phyloP scores from a whole-genome alignment of 2,329 filamentous ascomycete species.

The Drechslerella dactyloides region DNA sequence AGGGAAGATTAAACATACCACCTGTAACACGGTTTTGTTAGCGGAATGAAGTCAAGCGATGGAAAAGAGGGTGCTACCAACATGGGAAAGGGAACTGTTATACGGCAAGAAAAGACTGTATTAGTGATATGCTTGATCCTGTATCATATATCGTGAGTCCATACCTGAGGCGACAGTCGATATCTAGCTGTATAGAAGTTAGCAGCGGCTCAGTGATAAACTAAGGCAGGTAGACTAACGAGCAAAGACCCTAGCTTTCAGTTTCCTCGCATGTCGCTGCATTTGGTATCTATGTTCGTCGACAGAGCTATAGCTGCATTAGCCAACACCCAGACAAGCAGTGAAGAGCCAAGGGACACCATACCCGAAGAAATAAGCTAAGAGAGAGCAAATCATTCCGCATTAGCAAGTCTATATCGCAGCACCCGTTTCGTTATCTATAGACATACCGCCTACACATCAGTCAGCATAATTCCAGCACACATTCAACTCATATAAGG shows the following conservation, averaged over 20 bases:
- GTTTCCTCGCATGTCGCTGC: constrained; percentile 90
- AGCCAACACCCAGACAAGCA: background rate
- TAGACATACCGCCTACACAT: constrained; percentile 20
- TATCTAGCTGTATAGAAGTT: constrained; percentile 67
- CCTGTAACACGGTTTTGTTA: constrained; percentile 3
- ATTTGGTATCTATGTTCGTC: constrained; percentile 98
- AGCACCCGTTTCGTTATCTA: background rate
- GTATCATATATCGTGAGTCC: background rate
- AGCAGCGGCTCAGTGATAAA: background rate
- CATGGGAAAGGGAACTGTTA: constrained; percentile 95
- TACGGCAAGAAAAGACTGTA: background rate
- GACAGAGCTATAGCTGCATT: constrained; percentile 67
- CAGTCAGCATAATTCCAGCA: constrained; percentile 16
- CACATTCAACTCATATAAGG: background rate
- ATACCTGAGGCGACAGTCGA: constrained; percentile 69
- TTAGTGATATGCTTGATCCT: background rate
- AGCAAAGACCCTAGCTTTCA: constrained; percentile 87
- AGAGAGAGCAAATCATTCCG: background rate
- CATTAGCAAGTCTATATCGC: constrained; percentile 3
- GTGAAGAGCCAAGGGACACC: background rate
- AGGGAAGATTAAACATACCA: constrained; percentile 11
- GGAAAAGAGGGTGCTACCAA: constrained; percentile 59
- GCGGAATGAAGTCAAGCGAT: background rate
- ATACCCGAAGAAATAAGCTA: constrained; percentile 49
- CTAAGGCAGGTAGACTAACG: constrained; percentile 56